A percentile compares a stretch with the other conserved stretches of the same genome.
phyloP scores from a whole-genome alignment of 495 filamentous ascomycete species.

The Bacidia gigantensis region DNA sequence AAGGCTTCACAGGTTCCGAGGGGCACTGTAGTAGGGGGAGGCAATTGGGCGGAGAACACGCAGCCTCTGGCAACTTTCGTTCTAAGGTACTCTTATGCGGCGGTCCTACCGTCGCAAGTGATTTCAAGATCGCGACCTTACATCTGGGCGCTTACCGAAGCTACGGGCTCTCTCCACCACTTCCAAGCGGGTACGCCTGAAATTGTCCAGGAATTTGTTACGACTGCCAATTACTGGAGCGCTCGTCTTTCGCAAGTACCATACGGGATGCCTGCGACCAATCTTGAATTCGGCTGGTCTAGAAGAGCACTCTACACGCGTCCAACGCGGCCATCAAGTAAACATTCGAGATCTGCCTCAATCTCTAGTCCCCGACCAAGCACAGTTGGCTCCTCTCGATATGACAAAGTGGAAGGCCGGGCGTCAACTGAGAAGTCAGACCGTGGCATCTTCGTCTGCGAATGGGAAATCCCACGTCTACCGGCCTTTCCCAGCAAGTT shows the following conservation, averaged over 20 bases:
- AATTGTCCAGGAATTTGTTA: slow-evolving; percentile 87
- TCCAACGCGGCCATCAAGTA: not conserved
- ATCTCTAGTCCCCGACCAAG: not conserved
- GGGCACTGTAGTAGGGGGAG: slow-evolving; percentile 70
- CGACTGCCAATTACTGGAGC: slow-evolving; percentile 95
- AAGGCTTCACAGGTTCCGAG: slow-evolving; percentile 58
- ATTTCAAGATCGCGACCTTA: slow-evolving; percentile 83
- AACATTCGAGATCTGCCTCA: not conserved
- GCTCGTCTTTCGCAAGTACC: slow-evolving; percentile 87
- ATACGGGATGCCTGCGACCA: slow-evolving; percentile 81
- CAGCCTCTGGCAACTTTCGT: slow-evolving; percentile 76
- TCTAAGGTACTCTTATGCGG: slow-evolving; percentile 84
- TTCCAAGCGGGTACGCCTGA: slow-evolving; percentile 96
- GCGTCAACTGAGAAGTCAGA: not conserved
- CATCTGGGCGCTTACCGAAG: slow-evolving; percentile 90
- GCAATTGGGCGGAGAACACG: slow-evolving; percentile 94
- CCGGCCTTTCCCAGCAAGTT: not conserved
- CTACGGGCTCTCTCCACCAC: slow-evolving; percentile 85
- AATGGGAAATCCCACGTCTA: not conserved
- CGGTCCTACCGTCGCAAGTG: slow-evolving; percentile 74
- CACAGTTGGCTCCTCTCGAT: not conserved
- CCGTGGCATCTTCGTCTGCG: not conserved
- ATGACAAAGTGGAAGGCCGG: not conserved
- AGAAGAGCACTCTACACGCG: slow-evolving; percentile 31
- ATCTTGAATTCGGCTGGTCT: slow-evolving; percentile 90